Evolutionary conservation across 257 asterid genomes (phyloP).

Genomic region (Phtheirospermum japonicum): DNA sequence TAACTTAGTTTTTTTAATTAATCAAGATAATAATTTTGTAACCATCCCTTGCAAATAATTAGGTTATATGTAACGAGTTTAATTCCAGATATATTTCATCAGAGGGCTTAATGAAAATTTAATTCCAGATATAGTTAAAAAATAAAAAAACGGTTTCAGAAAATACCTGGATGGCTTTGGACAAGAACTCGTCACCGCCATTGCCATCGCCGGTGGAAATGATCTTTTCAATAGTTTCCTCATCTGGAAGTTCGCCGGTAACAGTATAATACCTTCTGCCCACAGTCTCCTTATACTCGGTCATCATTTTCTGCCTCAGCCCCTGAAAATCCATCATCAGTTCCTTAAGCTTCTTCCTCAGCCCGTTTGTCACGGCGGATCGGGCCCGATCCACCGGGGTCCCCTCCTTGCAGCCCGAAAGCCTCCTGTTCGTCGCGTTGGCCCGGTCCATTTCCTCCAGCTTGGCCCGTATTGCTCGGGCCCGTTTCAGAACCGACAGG

Average conservation of each 20-base stretch:
- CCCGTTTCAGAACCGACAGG: slow-evolving; percentile 59
- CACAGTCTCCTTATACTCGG: slow-evolving; percentile 80
- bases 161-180: slow-evolving; percentile 79
- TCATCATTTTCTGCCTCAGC: slow-evolving; percentile 86
- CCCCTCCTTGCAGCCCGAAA: slow-evolving; percentile 75
- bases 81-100: too few species aligned
- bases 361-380: slow-evolving; percentile 82
- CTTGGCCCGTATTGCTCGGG: slow-evolving; percentile 49
- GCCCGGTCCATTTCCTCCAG: slow-evolving; percentile 88
- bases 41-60: too few species aligned
- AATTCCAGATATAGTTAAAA: neutral
- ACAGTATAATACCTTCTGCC: slow-evolving; percentile 85
- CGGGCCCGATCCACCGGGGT: slow-evolving; percentile 71
- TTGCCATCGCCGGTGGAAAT: slow-evolving; percentile 60
- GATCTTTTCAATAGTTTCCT: slow-evolving; percentile 74
- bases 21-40: too few species aligned
- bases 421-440: slow-evolving; percentile 55
- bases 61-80: too few species aligned
- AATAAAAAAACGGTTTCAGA: neutral
- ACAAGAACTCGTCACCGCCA: slow-evolving; percentile 73
- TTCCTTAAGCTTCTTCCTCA: slow-evolving; percentile 89
- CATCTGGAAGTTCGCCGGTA: slow-evolving; percentile 71
- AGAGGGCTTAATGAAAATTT: too few species aligned
- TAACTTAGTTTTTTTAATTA: too few species aligned
- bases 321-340: slow-evolving; percentile 93